phyloP scores from a whole-genome alignment of 2,329 filamentous ascomycete genomes.

The Nigrospora sphaerica region DNA sequence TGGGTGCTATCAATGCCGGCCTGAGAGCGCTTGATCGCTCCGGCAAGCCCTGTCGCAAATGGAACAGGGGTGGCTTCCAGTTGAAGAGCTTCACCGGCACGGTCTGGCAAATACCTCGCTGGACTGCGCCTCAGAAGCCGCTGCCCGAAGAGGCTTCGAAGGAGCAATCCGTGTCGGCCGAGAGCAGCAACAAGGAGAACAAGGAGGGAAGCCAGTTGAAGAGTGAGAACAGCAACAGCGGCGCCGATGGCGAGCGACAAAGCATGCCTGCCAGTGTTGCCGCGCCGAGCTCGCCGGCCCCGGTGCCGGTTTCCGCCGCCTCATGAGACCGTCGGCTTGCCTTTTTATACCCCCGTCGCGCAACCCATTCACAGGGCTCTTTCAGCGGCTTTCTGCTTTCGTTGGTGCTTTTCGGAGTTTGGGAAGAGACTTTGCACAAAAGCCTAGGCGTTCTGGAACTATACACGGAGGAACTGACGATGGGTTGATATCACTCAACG shows the following conservation, averaged over 20 bases:
- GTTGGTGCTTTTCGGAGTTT: slow-evolving; percentile 11
- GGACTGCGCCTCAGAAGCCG: slow-evolving; percentile 66
- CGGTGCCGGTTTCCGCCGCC: slow-evolving; percentile 39
- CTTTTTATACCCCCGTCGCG: neutral
- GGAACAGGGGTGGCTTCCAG: slow-evolving; percentile 74
- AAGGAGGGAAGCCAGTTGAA: slow-evolving; percentile 47
- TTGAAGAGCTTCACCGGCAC: slow-evolving; percentile 92
- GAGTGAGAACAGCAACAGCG: slow-evolving; percentile 32
- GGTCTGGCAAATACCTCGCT: slow-evolving; percentile 73
- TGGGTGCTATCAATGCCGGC: slow-evolving; percentile 94
- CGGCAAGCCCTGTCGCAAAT: slow-evolving; percentile 86
- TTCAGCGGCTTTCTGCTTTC: slow-evolving; percentile 9
- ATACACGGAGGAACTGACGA: neutral
- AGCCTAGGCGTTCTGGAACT: slow-evolving; percentile 23
- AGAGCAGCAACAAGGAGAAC: slow-evolving; percentile 56
- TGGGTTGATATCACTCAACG: neutral
- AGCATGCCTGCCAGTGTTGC: slow-evolving; percentile 41
- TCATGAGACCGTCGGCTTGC: neutral
- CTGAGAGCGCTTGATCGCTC: slow-evolving; percentile 89
- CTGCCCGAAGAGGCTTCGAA: slow-evolving; percentile 37
- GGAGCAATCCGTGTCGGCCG: slow-evolving; percentile 36
- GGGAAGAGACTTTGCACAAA: slow-evolving; percentile 6
- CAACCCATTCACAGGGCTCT: neutral
- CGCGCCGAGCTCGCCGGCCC: slow-evolving; percentile 42
- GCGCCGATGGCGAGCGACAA: slow-evolving; percentile 44